phyloP scores from a whole-genome alignment of 495 filamentous ascomycete species.

The Wilcoxina mikolae region DNA sequence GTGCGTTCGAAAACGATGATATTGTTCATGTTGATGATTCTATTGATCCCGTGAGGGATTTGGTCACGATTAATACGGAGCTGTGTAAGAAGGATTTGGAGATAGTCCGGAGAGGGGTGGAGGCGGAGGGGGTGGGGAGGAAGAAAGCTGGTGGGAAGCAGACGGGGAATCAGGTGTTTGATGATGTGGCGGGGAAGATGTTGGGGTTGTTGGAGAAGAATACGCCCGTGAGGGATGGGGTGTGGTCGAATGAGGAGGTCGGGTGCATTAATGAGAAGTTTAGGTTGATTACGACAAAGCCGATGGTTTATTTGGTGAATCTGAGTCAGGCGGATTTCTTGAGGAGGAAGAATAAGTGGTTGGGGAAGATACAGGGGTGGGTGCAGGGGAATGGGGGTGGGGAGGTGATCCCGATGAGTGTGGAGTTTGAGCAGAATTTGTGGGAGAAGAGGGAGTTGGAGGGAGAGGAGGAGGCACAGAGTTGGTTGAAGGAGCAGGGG shows the following conservation, averaged over 20 bases:
- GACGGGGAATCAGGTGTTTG: conserved; percentile 29
- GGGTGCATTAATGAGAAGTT: conserved; percentile 30
- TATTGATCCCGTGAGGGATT: conserved; percentile 28
- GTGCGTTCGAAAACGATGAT: conserved; percentile 27
- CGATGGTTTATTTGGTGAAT: conserved; percentile 30
- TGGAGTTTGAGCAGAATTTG: conserved; percentile 28
- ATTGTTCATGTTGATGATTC: conserved; percentile 21
- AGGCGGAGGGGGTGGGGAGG: conserved; percentile 23
- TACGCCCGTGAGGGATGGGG: conserved; percentile 28
- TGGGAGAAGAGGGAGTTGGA: conserved; percentile 9
- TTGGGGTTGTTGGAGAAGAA: conserved; percentile 23
- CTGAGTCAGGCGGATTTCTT: conserved; percentile 31
- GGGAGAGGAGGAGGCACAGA: conserved; percentile 8
- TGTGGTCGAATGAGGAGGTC: conserved; percentile 28
- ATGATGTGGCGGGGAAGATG: conserved; percentile 21
- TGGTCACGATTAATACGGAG: conserved; percentile 29
- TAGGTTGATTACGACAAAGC: conserved; percentile 29
- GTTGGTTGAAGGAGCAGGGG: conserved; percentile 17
- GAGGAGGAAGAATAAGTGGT: conserved; percentile 30
- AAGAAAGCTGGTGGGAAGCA: conserved; percentile 27
- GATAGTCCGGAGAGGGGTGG: conserved; percentile 26
- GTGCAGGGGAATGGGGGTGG: conserved; percentile 27
- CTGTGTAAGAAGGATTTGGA: conserved; percentile 30
- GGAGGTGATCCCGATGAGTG: conserved; percentile 29
- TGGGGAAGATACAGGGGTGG: conserved; percentile 27